A percentile compares a stretch with the other conserved stretches of the same genome.
Conservation (phyloP, 148 eudicot species). For the Cornus florida region DNA sequence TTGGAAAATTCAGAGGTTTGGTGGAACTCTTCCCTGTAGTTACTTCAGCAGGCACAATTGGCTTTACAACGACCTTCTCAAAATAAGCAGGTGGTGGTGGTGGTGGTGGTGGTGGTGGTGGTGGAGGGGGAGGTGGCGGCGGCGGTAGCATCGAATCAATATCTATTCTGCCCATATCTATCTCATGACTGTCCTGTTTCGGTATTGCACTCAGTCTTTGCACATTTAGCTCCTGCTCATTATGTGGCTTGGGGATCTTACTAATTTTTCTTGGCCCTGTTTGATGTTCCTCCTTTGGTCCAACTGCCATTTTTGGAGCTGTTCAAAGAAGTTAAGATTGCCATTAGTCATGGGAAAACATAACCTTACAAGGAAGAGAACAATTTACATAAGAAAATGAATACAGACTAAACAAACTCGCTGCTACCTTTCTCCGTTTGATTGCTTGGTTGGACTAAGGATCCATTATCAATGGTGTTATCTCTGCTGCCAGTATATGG, state of each 20-base stretch:
- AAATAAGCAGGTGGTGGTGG: slow-evolving; percentile 33
- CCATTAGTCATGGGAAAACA: slow-evolving; percentile 1
- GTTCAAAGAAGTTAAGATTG: slow-evolving; percentile 20
- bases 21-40: slow-evolving; percentile 36
- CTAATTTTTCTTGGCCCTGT: slow-evolving; percentile 40
- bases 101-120: too few species aligned
- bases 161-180: slow-evolving; percentile 55
- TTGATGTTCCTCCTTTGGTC: slow-evolving; percentile 51
- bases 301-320: slow-evolving; percentile 52
- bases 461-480: slow-evolving; percentile 33
- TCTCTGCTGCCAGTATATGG: slow-evolving; percentile 61
- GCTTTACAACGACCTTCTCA: slow-evolving; percentile 58
- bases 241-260: slow-evolving; percentile 37
- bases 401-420: not conserved
- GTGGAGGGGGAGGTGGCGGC: slow-evolving; percentile 62
- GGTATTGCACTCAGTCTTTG: slow-evolving; percentile 41
- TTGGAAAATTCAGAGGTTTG: slow-evolving; percentile 46
- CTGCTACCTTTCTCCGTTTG: slow-evolving; percentile 55
- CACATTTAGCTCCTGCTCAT: slow-evolving; percentile 41
- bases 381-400: not conserved
- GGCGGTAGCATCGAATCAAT: slow-evolving; percentile 63
- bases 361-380: not conserved
- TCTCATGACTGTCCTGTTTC: slow-evolving; percentile 38
- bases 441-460: slow-evolving; percentile 39
- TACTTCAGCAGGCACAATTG: slow-evolving; percentile 41